Percentiles rank a stretch among this genome's conserved stretches.
phyloP scores from a whole-genome alignment of 2,329 filamentous ascomycete genomes.

The Cordyceps cicadae region DNA sequence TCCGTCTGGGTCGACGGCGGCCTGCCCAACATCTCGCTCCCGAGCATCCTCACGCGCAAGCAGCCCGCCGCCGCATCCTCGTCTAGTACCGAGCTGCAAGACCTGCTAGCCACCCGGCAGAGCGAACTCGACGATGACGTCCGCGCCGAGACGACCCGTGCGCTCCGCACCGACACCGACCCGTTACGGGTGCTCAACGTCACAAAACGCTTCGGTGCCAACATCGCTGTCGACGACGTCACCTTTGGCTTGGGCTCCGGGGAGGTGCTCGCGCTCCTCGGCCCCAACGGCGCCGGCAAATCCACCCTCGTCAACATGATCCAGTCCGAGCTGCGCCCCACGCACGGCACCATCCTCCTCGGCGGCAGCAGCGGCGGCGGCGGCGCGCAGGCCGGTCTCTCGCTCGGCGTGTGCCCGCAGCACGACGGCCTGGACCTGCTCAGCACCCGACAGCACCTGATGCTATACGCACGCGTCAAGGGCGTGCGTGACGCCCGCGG shows the following conservation, averaged over 20 bases:
- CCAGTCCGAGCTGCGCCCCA: slow-evolving; percentile 66
- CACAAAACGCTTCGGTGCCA: slow-evolving; percentile 64
- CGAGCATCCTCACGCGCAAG: slow-evolving; percentile 42
- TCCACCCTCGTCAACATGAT: slow-evolving; percentile 77
- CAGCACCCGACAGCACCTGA: slow-evolving; percentile 71
- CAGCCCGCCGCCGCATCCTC: slow-evolving; percentile 16
- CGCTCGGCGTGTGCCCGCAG: slow-evolving; percentile 73
- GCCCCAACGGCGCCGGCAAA: slow-evolving; percentile 82
- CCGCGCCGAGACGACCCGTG: slow-evolving; percentile 47
- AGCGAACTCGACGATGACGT: slow-evolving; percentile 19
- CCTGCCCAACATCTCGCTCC: slow-evolving; percentile 6
- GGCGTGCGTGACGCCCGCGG: slow-evolving; percentile 62
- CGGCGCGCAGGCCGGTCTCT: slow-evolving; percentile 50
- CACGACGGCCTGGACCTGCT: slow-evolving; percentile 77
- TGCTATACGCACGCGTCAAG: slow-evolving; percentile 73
- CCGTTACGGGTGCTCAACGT: slow-evolving; percentile 66
- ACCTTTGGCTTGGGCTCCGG: slow-evolving; percentile 66
- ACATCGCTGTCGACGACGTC: slow-evolving; percentile 69
- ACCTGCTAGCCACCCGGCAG: slow-evolving; percentile 10
- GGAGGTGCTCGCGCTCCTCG: slow-evolving; percentile 74
- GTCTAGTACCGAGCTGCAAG: slow-evolving; percentile 18
- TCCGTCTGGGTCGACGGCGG: slow-evolving; percentile 73
- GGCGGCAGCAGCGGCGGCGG: slow-evolving; percentile 60
- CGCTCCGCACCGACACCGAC: slow-evolving; percentile 48
- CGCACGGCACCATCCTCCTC: slow-evolving; percentile 58